phyloP scores from a whole-genome alignment of 148 eudicot species.

The Oxyria digyna region DNA sequence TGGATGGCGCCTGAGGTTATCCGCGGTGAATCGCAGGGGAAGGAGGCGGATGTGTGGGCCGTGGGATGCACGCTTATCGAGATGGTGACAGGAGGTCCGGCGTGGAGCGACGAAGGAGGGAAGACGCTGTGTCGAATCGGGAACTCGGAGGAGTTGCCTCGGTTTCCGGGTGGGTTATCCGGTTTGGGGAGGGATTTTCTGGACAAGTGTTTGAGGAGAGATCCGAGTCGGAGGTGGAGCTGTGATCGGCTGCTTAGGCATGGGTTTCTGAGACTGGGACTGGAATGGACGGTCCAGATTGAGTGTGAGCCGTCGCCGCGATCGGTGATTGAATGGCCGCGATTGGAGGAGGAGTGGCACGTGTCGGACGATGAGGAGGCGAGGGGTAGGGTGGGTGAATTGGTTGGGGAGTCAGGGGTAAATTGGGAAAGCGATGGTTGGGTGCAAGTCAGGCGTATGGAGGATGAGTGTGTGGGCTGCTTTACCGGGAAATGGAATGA shows the following conservation, averaged over 20 bases:
- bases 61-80: constrained; percentile 78
- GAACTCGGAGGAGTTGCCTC: constrained; percentile 40
- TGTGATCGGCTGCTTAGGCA: constrained; percentile 61
- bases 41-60: constrained; percentile 69
- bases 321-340: constrained; percentile 45
- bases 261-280: constrained; percentile 26
- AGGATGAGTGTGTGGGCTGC: neutral
- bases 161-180: constrained; percentile 30
- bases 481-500: neutral
- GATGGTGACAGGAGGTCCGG: constrained; percentile 70
- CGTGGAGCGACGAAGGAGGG: constrained; percentile 49
- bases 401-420: constrained; percentile 31
- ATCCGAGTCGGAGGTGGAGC: constrained; percentile 39
- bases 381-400: constrained; percentile 25
- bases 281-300: constrained; percentile 5
- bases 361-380: neutral
- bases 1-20: constrained; percentile 97
- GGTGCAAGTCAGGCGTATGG: constrained; percentile 35
- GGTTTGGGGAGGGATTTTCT: constrained; percentile 41
- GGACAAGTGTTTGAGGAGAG: constrained; percentile 41
- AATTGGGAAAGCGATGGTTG: constrained; percentile 74
- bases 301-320: constrained; percentile 31
- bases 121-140: constrained; percentile 40
- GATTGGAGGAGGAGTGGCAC: constrained; percentile 17
- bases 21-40: constrained; percentile 59